Conservation (phyloP, 306 rosid species). For the Nissolia schottii region DNA sequence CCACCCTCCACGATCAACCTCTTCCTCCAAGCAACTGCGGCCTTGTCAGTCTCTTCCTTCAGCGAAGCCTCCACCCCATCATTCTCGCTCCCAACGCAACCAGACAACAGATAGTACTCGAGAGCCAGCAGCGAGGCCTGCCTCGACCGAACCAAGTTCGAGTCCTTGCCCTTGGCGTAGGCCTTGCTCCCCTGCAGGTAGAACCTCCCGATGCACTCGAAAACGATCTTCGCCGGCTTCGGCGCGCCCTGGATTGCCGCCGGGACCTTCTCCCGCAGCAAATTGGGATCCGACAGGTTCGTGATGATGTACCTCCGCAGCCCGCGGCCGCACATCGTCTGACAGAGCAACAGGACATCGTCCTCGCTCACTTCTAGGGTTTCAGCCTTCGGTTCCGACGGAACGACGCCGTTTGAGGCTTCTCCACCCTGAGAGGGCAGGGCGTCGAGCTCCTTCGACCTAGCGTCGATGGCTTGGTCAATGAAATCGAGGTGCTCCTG, state of each 20-base stretch:
- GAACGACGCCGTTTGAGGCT: not conserved
- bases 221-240: conserved; percentile 42
- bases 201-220: conserved; percentile 59
- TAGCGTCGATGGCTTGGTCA: conserved; percentile 29
- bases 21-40: conserved; percentile 52
- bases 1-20: conserved; percentile 49
- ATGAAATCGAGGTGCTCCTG: conserved; percentile 48
- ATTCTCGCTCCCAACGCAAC: conserved; percentile 19
- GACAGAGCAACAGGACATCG: conserved; percentile 37
- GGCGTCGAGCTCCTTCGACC: conserved; percentile 24
- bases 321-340: conserved; percentile 48
- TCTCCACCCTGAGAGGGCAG: not conserved
- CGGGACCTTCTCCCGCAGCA: conserved; percentile 38
- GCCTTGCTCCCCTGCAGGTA: conserved; percentile 59
- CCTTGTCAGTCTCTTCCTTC: conserved; percentile 35
- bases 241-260: conserved; percentile 43
- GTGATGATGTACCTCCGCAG: conserved; percentile 40
- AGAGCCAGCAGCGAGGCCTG: conserved; percentile 40
- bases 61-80: conserved; percentile 8
- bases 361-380: not conserved
- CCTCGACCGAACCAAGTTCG: conserved; percentile 44
- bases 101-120: conserved; percentile 52
- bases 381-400: not conserved
- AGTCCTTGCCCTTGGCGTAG: conserved; percentile 23
- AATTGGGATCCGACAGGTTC: conserved; percentile 16